These are phyloP conservation scores for Fusarium compactum DNA, from an alignment of 2,329 filamentous ascomycete genomes.

Conservation along the genomic window DNA sequence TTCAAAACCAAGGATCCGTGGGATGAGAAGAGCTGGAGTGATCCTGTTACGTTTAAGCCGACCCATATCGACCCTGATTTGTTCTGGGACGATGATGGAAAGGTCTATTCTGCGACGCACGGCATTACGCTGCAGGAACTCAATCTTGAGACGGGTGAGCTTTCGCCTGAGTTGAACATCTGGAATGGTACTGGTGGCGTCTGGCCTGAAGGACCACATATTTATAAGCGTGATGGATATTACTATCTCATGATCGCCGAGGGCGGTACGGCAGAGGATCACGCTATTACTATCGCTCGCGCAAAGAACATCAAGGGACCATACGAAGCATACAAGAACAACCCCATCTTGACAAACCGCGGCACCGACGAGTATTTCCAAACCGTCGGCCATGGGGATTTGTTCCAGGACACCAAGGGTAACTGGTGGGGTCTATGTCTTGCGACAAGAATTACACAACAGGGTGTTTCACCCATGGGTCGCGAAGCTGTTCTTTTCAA, in stretches of 20 bases:
- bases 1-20: conserved; percentile 39
- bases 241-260: conserved; percentile 61
- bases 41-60: conserved; percentile 44
- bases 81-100: conserved; percentile 69
- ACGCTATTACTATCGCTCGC: conserved; percentile 54
- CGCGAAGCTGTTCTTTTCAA: conserved; percentile 60
- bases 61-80: conserved; percentile 57
- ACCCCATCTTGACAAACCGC: conserved; percentile 55
- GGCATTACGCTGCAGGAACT: conserved; percentile 46
- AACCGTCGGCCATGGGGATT: conserved; percentile 50
- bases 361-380: conserved; percentile 49
- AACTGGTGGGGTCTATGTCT: conserved; percentile 63
- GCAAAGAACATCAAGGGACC: conserved; percentile 52
- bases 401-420: conserved; percentile 51
- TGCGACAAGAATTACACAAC: conserved; percentile 38
- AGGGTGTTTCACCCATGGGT: conserved; percentile 57
- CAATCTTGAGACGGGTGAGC: conserved; percentile 15
- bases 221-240: conserved; percentile 56
- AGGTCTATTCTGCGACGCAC: conserved; percentile 60
- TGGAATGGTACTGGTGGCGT: conserved; percentile 62
- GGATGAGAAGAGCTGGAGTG: conserved; percentile 42
- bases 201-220: conserved; percentile 65
- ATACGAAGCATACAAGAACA: conserved; percentile 52
- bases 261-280: conserved; percentile 56
- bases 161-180: conserved; percentile 52